phyloP scores from a whole-genome alignment of 1,139 yeast species.

The Tardiomyces blankii region DNA sequence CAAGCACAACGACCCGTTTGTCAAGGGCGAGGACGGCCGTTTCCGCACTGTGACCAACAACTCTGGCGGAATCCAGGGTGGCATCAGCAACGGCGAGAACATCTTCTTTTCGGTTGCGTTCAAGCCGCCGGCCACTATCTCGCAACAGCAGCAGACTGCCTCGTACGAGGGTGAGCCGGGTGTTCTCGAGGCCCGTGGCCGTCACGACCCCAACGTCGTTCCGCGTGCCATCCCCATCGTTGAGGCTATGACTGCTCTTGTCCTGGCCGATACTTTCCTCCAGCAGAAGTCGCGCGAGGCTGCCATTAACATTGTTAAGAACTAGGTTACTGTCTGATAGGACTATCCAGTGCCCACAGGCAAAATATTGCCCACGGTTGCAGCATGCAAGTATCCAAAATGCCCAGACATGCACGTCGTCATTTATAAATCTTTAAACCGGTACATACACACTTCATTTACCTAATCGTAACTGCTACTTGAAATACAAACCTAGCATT shows the following conservation, averaged over 20 bases:
- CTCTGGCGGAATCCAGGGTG: slow-evolving; percentile 98
- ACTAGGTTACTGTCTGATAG: neutral
- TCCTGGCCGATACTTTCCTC: slow-evolving; percentile 73
- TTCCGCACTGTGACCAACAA: slow-evolving; percentile 82
- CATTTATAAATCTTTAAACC: neutral
- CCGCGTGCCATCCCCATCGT: slow-evolving; percentile 98
- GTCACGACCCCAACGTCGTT: slow-evolving; percentile 97
- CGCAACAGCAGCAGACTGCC: slow-evolving; percentile 82
- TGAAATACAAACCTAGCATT: neutral
- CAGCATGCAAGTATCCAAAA: too few species aligned
- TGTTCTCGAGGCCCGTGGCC: slow-evolving; percentile 86
- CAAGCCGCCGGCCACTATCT: slow-evolving; percentile 96
- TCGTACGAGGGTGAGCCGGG: slow-evolving; percentile 83
- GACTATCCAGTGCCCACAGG: neutral
- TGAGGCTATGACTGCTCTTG: slow-evolving; percentile 95
- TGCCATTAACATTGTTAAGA: slow-evolving; percentile 17
- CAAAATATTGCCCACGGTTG: too few species aligned
- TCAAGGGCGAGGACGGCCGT: slow-evolving; percentile 27
- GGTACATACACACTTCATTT: neutral
- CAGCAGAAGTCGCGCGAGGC: slow-evolving; percentile 79
- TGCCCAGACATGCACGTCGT: too few species aligned
- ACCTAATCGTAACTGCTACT: neutral
- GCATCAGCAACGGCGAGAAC: slow-evolving; percentile 91
- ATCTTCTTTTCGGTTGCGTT: slow-evolving; percentile 92
- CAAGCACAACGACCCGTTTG: slow-evolving; percentile 80